Conservation (phyloP, 306 rosid species). For the Prosopis cineraria region DNA sequence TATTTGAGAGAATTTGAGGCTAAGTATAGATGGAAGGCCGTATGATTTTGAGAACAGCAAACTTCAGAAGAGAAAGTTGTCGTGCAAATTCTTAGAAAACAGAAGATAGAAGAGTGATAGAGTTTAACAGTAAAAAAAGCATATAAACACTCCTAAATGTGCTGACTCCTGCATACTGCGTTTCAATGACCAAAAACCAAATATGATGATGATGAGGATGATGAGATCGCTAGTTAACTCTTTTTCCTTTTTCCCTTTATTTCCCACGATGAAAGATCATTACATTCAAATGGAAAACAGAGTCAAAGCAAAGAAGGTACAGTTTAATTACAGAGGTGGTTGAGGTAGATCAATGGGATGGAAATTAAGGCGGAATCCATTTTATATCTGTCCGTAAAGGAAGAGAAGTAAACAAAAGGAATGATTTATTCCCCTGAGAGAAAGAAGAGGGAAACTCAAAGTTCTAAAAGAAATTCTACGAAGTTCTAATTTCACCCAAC, state of each 20-base stretch:
- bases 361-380: not conserved
- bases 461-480: not conserved
- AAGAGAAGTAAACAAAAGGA: not conserved
- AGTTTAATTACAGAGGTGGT: not conserved
- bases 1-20: conserved; percentile 1
- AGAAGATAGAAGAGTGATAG: not conserved
- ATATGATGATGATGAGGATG: not conserved
- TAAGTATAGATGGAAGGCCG: not conserved
- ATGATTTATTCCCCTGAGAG: not conserved
- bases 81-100: not conserved
- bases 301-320: not conserved
- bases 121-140: not conserved
- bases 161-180: not conserved
- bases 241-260: not conserved
- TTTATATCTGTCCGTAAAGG: not conserved
- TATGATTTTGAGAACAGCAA: not conserved
- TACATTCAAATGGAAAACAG: not conserved
- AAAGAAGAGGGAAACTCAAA: not conserved
- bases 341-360: not conserved
- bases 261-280: not conserved
- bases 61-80: not conserved
- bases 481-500: not conserved
- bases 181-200: not conserved
- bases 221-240: not conserved
- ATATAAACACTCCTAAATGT: not conserved